A percentile compares a stretch with the other conserved stretches of the same genome.
These are phyloP conservation scores for Cornus suecica DNA, from an alignment of 148 eudicot genomes.

Conservation along the genomic window DNA sequence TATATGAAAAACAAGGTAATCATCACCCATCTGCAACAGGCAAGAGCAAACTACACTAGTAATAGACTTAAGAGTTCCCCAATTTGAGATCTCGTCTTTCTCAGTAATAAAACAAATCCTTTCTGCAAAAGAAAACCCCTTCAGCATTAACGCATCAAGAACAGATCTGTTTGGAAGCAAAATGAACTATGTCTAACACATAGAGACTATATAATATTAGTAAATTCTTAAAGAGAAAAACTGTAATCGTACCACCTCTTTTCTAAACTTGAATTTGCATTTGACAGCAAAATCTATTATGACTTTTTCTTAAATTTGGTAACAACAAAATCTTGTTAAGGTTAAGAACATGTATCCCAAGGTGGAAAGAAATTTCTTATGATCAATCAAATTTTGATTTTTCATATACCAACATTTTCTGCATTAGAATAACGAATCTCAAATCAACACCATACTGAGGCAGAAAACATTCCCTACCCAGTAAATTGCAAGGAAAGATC, in stretches of 20 bases:
- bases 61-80: constrained; percentile 43
- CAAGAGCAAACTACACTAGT: constrained; percentile 57
- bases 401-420: too few relatives aligned
- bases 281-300: too few relatives aligned
- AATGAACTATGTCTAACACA: background rate
- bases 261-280: too few relatives aligned
- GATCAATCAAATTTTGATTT: too few relatives aligned
- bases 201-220: background rate
- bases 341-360: too few relatives aligned
- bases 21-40: constrained; percentile 77
- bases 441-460: too few relatives aligned
- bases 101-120: constrained; percentile 22
- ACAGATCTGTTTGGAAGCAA: background rate
- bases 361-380: too few relatives aligned
- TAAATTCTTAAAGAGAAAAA: background rate
- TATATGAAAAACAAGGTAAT: constrained; percentile 53
- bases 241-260: background rate
- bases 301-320: too few relatives aligned
- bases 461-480: too few relatives aligned
- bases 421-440: too few relatives aligned
- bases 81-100: constrained; percentile 34
- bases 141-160: background rate
- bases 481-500: too few relatives aligned
- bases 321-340: too few relatives aligned
- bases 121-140: constrained; percentile 40